Evolutionary conservation across 2,329 filamentous ascomycete genomes (phyloP).

Genomic region (Fusarium sp.): DNA sequence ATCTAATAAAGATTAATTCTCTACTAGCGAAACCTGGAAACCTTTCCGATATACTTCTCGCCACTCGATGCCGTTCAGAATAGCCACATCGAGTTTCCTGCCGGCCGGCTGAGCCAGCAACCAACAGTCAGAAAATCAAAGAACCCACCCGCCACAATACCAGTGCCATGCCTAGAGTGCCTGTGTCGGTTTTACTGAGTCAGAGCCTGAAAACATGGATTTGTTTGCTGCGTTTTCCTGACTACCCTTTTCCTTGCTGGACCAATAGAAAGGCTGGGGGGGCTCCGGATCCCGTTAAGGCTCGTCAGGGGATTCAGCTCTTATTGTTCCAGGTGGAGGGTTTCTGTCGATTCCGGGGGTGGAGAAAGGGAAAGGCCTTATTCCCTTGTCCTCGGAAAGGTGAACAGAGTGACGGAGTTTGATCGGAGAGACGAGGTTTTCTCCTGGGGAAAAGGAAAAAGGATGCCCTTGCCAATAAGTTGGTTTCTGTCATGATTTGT

Average conservation of each 20-base stretch:
- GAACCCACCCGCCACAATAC: slow-evolving; percentile 3
- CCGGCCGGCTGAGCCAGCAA: neutral
- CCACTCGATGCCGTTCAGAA: neutral
- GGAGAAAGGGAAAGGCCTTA: neutral
- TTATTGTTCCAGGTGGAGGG: neutral
- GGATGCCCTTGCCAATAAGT: no score
- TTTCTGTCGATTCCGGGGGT: slow-evolving; percentile 12
- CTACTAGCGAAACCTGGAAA: neutral
- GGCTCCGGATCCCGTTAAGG: neutral
- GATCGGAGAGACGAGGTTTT: no score
- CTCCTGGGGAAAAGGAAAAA: neutral
- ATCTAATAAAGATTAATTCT: neutral
- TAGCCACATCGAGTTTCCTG: neutral
- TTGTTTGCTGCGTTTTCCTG: neutral
- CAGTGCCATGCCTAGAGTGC: neutral
- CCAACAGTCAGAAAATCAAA: neutral
- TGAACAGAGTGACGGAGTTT: neutral
- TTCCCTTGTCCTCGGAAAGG: neutral
- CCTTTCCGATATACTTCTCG: neutral
- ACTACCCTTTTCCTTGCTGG: neutral
- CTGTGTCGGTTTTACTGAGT: neutral
- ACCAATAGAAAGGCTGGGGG: neutral
- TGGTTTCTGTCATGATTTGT: neutral
- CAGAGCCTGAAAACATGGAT: neutral
- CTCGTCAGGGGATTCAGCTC: neutral